phyloP scores from a whole-genome alignment of 2,329 filamentous ascomycete species.

The Aureobasidium lini region DNA sequence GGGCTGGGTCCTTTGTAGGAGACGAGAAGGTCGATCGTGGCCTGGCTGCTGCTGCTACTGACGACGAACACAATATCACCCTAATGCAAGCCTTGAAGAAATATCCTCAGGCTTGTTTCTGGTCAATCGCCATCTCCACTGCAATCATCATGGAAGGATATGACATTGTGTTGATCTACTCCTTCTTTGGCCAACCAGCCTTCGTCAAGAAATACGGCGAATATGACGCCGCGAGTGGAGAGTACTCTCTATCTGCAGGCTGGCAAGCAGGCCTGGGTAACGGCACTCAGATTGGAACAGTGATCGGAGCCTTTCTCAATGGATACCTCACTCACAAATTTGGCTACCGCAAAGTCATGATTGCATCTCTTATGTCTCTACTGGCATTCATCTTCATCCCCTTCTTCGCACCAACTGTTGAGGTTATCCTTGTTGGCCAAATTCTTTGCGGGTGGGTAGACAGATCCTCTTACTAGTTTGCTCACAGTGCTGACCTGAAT shows the following conservation, averaged over 20 bases:
- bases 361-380: not conserved
- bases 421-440: conserved; percentile 51
- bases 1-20: not conserved
- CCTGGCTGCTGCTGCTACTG: conserved; percentile 1
- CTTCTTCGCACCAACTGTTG: conserved; percentile 1
- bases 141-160: conserved; percentile 56
- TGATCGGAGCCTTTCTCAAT: conserved; percentile 9
- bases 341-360: conserved; percentile 9
- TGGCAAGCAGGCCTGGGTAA: conserved; percentile 32
- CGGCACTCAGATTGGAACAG: not conserved
- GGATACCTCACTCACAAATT: conserved; percentile 5
- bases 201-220: conserved; percentile 53
- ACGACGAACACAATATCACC: conserved; percentile 7
- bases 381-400: conserved; percentile 48
- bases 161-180: conserved; percentile 57
- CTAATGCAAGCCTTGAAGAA: conserved; percentile 23
- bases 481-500: not conserved
- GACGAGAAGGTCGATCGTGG: not conserved
- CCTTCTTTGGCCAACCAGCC: conserved; percentile 53
- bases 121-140: conserved; percentile 53
- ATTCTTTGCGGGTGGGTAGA: conserved; percentile 45
- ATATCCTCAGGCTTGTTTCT: conserved; percentile 42
- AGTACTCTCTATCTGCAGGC: conserved; percentile 30
- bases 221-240: conserved; percentile 33
- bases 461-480: not conserved